These are phyloP conservation scores for Karstenula rhodostoma DNA, from an alignment of 2,329 filamentous ascomycete species.

Conservation along the genomic window DNA sequence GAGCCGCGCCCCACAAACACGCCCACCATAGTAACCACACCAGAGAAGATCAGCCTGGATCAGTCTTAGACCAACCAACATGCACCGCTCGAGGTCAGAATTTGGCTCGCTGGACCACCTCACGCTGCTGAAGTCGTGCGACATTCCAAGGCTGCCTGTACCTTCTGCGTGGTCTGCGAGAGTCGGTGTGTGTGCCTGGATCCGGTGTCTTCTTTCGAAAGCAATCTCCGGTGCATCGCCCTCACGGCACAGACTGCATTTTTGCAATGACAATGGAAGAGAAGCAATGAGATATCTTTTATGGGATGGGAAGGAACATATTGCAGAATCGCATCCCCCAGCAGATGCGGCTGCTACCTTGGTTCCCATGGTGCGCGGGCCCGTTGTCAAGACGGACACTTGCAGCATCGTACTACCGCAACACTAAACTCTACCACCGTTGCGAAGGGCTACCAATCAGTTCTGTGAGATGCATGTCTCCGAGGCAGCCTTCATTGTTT, in stretches of 20 bases:
- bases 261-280: not conserved
- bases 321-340: not conserved
- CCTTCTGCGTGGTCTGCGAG: not conserved
- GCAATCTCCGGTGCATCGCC: not conserved
- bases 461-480: not conserved
- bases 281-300: not conserved
- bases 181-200: not conserved
- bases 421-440: not conserved
- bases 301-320: not conserved
- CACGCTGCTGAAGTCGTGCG: not conserved
- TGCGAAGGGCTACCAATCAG: constrained; percentile 1
- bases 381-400: not conserved
- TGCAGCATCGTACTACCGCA: constrained; percentile 11
- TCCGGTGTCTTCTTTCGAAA: not conserved
- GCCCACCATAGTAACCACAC: constrained; percentile 6
- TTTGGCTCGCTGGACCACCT: not conserved
- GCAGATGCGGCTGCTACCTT: not conserved
- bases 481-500: not conserved
- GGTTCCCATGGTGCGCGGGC: constrained; percentile 1
- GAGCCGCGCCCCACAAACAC: constrained; percentile 1
- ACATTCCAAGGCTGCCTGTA: not conserved
- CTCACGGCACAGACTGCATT: not conserved
- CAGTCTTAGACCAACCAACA: not conserved
- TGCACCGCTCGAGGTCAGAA: not conserved
- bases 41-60: not conserved